Percentiles rank a stretch among this genome's conserved stretches.
phyloP scores from a whole-genome alignment of 1,139 yeast species.

The Yamadazyma triangularis region DNA sequence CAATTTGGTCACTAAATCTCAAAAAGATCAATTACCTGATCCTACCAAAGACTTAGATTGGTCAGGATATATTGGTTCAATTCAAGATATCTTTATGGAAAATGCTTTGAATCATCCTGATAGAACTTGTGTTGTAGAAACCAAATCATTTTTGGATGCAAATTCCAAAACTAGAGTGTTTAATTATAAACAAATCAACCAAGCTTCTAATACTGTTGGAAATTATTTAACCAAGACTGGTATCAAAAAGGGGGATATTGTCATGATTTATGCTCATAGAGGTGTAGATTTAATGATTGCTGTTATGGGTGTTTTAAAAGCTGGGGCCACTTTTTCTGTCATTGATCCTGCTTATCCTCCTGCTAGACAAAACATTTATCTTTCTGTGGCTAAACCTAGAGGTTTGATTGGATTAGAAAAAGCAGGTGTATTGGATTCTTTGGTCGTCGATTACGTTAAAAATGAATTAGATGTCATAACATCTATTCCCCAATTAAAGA shows the following conservation, averaged over 20 bases:
- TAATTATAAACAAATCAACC: conserved; percentile 80
- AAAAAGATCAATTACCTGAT: conserved; percentile 65
- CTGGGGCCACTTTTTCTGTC: conserved; percentile 97
- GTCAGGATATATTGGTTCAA: conserved; percentile 90
- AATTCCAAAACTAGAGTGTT: conserved; percentile 62
- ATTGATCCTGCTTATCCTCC: conserved; percentile 99
- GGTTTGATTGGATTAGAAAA: conserved; percentile 86
- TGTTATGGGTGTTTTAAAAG: conserved; percentile 95
- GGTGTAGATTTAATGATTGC: conserved; percentile 97
- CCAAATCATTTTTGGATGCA: conserved; percentile 63
- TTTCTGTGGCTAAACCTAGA: conserved; percentile 87
- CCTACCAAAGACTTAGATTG: conserved; percentile 87
- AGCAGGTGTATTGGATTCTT: conserved; percentile 76
- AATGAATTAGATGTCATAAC: conserved; percentile 69
- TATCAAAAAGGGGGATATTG: conserved; percentile 85
- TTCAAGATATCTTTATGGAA: conserved; percentile 86
- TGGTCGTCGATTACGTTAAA: conserved; percentile 72
- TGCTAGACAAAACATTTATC: conserved; percentile 89
- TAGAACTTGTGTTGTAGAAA: conserved; percentile 86
- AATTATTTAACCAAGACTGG: conserved; percentile 81
- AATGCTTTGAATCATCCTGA: conserved; percentile 84
- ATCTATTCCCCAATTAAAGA: conserved; percentile 69
- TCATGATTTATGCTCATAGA: conserved; percentile 95
- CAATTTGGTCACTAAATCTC: conserved; percentile 62
- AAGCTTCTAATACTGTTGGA: conserved; percentile 92